Conservation (phyloP, 805 yeast species). For the Candida piceae region DNA sequence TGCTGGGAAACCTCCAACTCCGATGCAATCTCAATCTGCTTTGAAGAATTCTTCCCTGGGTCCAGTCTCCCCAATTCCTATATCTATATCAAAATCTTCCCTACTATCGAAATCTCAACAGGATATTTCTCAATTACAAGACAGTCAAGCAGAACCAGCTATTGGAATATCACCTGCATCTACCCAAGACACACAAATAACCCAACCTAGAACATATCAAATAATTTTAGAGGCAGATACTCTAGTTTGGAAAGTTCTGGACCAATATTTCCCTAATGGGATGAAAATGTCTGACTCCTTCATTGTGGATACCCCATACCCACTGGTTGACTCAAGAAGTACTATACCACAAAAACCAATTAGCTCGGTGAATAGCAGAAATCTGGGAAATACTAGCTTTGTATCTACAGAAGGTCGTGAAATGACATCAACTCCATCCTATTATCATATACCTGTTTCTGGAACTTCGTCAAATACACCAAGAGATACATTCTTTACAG, state of each 20-base stretch:
- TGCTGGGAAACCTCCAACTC: constrained; percentile 3
- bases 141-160: not conserved
- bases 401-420: not conserved
- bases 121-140: constrained; percentile 2
- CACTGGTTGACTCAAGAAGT: constrained; percentile 7
- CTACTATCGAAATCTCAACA: constrained; percentile 9
- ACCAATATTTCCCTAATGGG: constrained; percentile 58
- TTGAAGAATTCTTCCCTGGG: constrained; percentile 5
- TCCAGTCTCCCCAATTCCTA: constrained; percentile 28
- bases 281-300: constrained; percentile 65
- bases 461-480: constrained; percentile 11
- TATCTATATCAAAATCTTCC: constrained; percentile 21
- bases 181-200: not conserved
- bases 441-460: constrained; percentile 5
- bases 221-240: constrained; percentile 53
- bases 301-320: constrained; percentile 44
- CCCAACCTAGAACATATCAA: not conserved
- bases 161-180: not conserved
- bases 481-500: constrained; percentile 9
- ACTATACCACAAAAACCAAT: constrained; percentile 2
- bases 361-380: not conserved
- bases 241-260: constrained; percentile 52
- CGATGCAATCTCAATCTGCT: constrained; percentile 4
- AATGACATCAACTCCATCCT: constrained; percentile 7
- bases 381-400: not conserved